Evolutionary conservation across 2,329 filamentous ascomycete species (phyloP), one percentile per base, ranked within the genome.

Genomic region (Calcarisporium arbuscula): DNA sequence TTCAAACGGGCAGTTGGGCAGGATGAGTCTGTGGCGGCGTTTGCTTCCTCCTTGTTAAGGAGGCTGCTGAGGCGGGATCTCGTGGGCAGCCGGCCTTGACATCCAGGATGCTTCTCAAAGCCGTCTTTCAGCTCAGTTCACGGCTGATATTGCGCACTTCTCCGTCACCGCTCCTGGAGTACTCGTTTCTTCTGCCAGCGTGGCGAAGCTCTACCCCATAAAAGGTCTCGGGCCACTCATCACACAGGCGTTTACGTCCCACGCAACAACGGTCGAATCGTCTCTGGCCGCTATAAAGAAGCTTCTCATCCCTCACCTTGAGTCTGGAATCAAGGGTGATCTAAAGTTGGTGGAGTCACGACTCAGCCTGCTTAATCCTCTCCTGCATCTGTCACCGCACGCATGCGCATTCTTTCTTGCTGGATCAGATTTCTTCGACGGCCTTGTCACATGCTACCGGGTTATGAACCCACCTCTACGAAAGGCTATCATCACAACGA

Each of bases 381-480:
- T 89, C 5, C 60, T 87, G 5, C 70, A 77, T 45, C 67, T 65
- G 6, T 85, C 80, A 5, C 65, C 76, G 0, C 64, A 69, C 15
- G 63, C 68, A 1, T 73, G 72, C 15, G 61, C 65, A 2, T 66
- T 85, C 46, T 80, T 95, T 48, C 74, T 94, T 47, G 83, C 83
- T 0, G 90, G 90, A 1, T 88, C 84, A 32, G 90, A 95, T 58
- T 90, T 92, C 47, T 60, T 95, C 15, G 90, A 95, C 54, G 77
- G 82, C 1, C 68, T 95, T 10, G 66, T 77, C 23, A 64, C 64
- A 32, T 79, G 79, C 41, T 89, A 81, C 57, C 70, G 65, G 31
- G 70, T 80, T 38, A 78, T 76, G 56, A 75, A 80, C 37, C 71
- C 74, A 14, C 69, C 71, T 1, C 49, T 88, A 28, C 75, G 80